Base-by-base conservation (phyloP, 495 filamentous ascomycete genomes). In the Lepidopterella palustris region DNA sequence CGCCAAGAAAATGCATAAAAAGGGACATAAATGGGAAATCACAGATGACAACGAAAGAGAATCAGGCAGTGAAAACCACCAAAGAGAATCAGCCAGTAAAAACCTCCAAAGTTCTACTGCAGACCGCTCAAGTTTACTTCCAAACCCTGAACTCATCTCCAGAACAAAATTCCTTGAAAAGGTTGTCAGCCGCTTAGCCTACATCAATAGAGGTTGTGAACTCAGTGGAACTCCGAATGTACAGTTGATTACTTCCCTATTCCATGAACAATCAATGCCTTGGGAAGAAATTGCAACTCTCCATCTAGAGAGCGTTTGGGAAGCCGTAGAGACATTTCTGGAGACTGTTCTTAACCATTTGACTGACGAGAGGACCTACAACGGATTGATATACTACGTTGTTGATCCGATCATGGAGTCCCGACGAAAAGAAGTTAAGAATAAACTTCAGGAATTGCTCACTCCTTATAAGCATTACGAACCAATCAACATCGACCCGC, bases 1-100 rank as follows among this genome's bases (percentile, higher is more conserved):
- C 58, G 54, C 60, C 0, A 47, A n/a, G 24, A 3, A 4, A 0
- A 63, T 63, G 60, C 47, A 48, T 21, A 15, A 6, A 9, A 10
- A 58, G 26, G 60, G 60, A 1, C 60, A 63, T 48, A 58, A 45
- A 11, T 58, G 60, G 55, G 29, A 53, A 8, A 55, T 63, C 6
- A 0, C 53, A 10, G 54, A 57, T n/a, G 60, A 61, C 5, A 20
- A 25, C 2, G 52, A 15, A 3, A 18, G 5, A 23, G 13, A 32
- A 51, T 6, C n/a, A 18, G 18, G 29, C 29, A 52, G 11, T 18
- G 3, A 35, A 13, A 9, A 13, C 9, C 28, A 11, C 15, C 10
- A 25, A 25, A 20, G 45, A 13, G 2, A 25, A 47, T 47, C 35
- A 21, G 9, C 18, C 15, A 27, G 24, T 48, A 32, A 20, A 13